Base-by-base conservation (phyloP, 2,329 filamentous ascomycete species). In the Elsinoe perseae region DNA sequence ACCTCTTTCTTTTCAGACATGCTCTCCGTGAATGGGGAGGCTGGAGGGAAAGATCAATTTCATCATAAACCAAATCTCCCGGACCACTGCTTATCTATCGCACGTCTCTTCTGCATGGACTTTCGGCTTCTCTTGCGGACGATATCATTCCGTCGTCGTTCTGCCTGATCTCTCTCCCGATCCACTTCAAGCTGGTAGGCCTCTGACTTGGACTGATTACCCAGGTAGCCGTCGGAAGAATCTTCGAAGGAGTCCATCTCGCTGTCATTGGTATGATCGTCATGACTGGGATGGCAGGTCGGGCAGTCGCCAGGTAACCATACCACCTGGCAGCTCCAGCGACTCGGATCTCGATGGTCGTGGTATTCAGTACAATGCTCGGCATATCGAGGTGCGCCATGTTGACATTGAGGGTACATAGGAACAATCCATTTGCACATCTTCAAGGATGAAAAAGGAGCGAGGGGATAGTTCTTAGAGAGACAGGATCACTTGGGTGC, bases 361-460 rank as follows among this genome's bases (percentile, higher is more conserved):
- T 20, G 16, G 9, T n/a, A n/a, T 6, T 38, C 12, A 3, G 23
- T 6, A 20, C 48, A 52, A 12, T 12, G 18, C 10, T 16, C 30
- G 10, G 30, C 14, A 25, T 32, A 16, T 25, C 30, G 36, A 16
- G 48, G 20, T 1, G 16, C 14, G 18, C 48, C 32, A n/a, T 52
- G 48, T 21, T 38, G 48, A 28, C 48, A 52, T 8, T 52, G 27
- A 12, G 30, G 20, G 18, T 52, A 10, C 16, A 52, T 38, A 12
- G 25, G 48, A 10, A 52, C 16, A 20, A 52, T 38, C 48, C 48
- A 52, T 20, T 34, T n/a, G 30, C 48, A 52, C 48, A 52, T 52
- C 14, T 8, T 34, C 16, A 8, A 30, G 6, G 6, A 10, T n/a
- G 30, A 36, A 18, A 5, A n/a, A 20, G 9, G 16, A 12, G 2